Percentiles rank a stretch among this genome's conserved stretches.
Evolutionary conservation across 768 basidiomycete species (phyloP).

Genomic region (Lentinula sp.): DNA sequence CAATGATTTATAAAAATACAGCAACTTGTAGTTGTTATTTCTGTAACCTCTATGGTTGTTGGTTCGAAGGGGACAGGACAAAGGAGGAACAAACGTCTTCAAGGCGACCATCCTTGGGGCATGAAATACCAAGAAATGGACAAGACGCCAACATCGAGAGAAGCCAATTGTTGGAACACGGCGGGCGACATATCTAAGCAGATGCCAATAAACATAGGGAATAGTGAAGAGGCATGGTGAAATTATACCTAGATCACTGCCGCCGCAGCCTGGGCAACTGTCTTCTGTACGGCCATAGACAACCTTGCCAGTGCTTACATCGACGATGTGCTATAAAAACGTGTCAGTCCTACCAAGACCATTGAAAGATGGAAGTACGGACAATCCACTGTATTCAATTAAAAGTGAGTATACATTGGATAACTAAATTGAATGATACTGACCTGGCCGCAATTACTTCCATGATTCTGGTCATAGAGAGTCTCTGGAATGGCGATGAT

Average conservation of each 20-base stretch:
- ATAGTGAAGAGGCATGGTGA: neutral
- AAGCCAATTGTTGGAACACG: constrained; percentile 1
- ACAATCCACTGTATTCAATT: neutral
- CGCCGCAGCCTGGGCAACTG: neutral
- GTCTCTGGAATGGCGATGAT: constrained; percentile 58
- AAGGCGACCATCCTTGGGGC: neutral
- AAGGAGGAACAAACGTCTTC: neutral
- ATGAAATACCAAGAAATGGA: constrained; percentile 1
- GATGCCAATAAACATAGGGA: neutral
- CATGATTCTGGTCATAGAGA: constrained; percentile 45
- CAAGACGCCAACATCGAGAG: neutral
- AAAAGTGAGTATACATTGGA: constrained; percentile 2
- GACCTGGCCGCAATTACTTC: constrained; percentile 58
- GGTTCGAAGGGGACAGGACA: neutral
- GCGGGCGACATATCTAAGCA: constrained; percentile 3
- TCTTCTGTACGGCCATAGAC: constrained; percentile 1
- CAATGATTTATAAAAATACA: neutral
- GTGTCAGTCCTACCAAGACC: neutral
- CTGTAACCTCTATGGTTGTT: constrained; percentile 20
- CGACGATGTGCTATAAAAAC: neutral
- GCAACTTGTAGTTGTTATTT: constrained; percentile 30
- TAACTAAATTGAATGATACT: constrained; percentile 11
- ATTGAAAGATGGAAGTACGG: neutral
- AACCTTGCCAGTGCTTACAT: neutral
- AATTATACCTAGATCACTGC: constrained; percentile 5